Evolutionary conservation across 1,284 basidiomycete species (phyloP).

Genomic region (Pseudozyma sp.): DNA sequence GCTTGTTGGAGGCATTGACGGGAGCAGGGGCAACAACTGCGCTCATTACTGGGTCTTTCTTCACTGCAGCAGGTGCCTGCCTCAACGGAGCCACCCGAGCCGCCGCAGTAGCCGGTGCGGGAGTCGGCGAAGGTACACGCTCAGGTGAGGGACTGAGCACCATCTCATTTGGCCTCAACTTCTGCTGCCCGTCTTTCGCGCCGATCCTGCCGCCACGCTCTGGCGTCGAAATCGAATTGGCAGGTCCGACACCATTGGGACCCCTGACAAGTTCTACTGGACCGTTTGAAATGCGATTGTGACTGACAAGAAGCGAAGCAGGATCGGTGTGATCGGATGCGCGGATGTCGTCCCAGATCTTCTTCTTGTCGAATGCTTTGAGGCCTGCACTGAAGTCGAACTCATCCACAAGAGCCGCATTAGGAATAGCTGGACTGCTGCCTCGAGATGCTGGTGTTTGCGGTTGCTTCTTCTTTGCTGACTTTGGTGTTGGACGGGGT

Average conservation of each 20-base stretch:
- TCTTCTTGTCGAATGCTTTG: constrained; percentile 49
- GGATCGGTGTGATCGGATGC: constrained; percentile 46
- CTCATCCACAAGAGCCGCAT: constrained; percentile 33
- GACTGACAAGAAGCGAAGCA: constrained; percentile 37
- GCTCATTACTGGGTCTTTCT: background rate
- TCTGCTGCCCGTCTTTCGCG: constrained; percentile 42
- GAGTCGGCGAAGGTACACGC: constrained; percentile 19
- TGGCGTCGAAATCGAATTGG: constrained; percentile 33
- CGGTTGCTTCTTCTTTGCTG: constrained; percentile 32
- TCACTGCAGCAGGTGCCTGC: background rate
- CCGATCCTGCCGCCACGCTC: constrained; percentile 39
- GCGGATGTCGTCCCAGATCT: constrained; percentile 52
- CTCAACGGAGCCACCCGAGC: background rate
- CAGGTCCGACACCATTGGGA: constrained; percentile 44
- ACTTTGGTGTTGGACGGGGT: constrained; percentile 29
- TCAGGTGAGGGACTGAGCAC: constrained; percentile 40
- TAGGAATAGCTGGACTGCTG: constrained; percentile 32
- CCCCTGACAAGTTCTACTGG: constrained; percentile 33
- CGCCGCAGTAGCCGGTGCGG: background rate
- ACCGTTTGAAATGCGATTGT: constrained; percentile 36
- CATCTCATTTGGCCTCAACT: constrained; percentile 46
- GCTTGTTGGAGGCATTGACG: constrained; percentile 14
- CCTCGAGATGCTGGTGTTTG: constrained; percentile 12
- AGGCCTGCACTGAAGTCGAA: constrained; percentile 48
- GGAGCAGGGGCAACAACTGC: background rate